Conservation (phyloP, 257 asterid genomes). For the Solanum etuberosum region DNA sequence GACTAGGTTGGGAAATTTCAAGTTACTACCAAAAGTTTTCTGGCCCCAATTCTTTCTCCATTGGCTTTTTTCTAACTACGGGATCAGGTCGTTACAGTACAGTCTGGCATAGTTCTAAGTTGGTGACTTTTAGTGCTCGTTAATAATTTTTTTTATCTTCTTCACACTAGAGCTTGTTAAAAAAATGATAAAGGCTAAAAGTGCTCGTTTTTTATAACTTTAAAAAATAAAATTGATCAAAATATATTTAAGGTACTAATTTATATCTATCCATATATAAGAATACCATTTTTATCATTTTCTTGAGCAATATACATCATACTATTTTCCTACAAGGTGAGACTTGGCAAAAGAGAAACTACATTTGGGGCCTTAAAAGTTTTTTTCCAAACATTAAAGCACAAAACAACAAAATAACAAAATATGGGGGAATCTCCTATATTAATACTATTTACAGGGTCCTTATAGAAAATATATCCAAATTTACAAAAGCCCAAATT, state of each 20-base stretch:
- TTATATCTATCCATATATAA: neutral
- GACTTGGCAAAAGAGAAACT: neutral
- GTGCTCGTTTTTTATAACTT: neutral
- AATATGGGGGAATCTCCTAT: neutral
- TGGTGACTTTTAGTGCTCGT: neutral
- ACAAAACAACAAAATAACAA: neutral
- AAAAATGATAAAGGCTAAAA: neutral
- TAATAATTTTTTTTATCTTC: neutral
- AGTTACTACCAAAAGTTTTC: no score
- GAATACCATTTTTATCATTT: no score
- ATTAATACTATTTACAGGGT: neutral
- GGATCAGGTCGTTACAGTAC: no score
- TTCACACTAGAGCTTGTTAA: neutral
- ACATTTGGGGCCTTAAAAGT: neutral
- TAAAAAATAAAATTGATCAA: neutral
- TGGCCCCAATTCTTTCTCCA: no score
- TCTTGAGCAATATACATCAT: neutral
- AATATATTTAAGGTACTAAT: neutral
- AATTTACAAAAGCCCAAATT: neutral
- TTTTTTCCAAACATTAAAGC: neutral
- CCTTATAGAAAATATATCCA: neutral
- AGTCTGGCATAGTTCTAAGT: neutral
- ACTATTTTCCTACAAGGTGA: neutral
- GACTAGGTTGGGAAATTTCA: no score
- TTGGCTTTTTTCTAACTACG: no score